These are phyloP conservation scores for Gilbertella persicaria DNA, from an alignment of 371 early-diverging fungal genomes.

Conservation along the genomic window DNA sequence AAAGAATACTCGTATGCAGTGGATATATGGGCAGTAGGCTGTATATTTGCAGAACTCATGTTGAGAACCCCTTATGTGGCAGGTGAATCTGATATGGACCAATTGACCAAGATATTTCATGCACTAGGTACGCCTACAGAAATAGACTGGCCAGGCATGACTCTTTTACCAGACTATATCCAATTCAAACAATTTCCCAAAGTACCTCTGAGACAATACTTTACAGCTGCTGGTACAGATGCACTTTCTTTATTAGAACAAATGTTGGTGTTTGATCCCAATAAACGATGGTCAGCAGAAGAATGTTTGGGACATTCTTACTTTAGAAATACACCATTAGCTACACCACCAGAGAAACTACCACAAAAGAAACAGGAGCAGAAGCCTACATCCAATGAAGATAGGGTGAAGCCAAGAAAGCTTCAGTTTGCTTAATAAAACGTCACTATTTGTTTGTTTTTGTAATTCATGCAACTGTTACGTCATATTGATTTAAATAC, in stretches of 20 bases:
- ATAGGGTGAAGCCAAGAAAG: no score
- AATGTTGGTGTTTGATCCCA: slow-evolving; percentile 94
- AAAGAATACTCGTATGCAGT: slow-evolving; percentile 87
- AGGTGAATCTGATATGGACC: slow-evolving; percentile 93
- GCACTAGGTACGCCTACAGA: slow-evolving; percentile 98
- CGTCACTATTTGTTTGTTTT: no score
- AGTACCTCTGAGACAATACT: slow-evolving; percentile 77
- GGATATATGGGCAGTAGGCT: slow-evolving; percentile 99
- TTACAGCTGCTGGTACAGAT: slow-evolving; percentile 93
- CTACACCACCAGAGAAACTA: slow-evolving; percentile 83
- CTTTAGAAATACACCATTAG: slow-evolving; percentile 85
- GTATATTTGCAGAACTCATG: slow-evolving; percentile 99
- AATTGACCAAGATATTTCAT: slow-evolving; percentile 91
- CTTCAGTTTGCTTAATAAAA: no score
- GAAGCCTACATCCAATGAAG: no score
- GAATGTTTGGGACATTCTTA: slow-evolving; percentile 91
- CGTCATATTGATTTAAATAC: no score
- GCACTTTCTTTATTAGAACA: slow-evolving; percentile 90
- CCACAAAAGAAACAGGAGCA: slow-evolving; percentile 59
- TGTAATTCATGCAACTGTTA: no score
- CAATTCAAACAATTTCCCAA: slow-evolving; percentile 67
- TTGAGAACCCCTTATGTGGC: slow-evolving; percentile 95
- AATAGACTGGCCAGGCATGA: slow-evolving; percentile 93
- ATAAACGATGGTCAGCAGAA: slow-evolving; percentile 81
- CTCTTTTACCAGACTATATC: slow-evolving; percentile 73